These are phyloP conservation scores for Pelargonium australe DNA, from an alignment of 441 rosid genomes.

Conservation along the genomic window DNA sequence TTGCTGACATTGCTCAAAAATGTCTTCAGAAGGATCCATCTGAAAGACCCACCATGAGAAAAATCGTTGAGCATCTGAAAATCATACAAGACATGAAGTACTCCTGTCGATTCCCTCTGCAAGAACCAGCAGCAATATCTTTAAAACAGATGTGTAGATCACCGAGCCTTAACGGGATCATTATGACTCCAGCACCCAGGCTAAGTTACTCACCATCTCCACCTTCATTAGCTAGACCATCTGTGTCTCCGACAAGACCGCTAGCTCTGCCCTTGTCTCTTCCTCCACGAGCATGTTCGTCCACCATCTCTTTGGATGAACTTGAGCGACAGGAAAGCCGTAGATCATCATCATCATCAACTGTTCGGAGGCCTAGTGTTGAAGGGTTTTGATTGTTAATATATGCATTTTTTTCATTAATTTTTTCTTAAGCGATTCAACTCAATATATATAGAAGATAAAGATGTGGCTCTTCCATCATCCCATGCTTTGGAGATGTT, in stretches of 20 bases:
- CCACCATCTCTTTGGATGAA: conserved; percentile 51
- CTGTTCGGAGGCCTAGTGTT: conserved; percentile 64
- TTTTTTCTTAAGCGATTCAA: conserved; percentile 28
- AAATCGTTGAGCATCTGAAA: conserved; percentile 62
- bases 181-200: conserved; percentile 46
- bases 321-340: conserved; percentile 60
- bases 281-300: conserved; percentile 60
- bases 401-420: conserved; percentile 26
- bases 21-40: conserved; percentile 88
- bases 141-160: conserved; percentile 86
- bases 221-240: conserved; percentile 39
- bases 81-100: conserved; percentile 77
- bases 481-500: conserved; percentile 9
- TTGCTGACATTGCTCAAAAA: conserved; percentile 74
- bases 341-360: conserved; percentile 45
- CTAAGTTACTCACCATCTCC: conserved; percentile 76
- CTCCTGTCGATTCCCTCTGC: conserved; percentile 68
- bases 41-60: conserved; percentile 91
- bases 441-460: conserved; percentile 40
- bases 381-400: conserved; percentile 87
- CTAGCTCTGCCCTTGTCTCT: conserved; percentile 41
- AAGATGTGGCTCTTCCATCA: conserved; percentile 30
- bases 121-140: conserved; percentile 56
- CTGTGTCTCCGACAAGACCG: conserved; percentile 52
- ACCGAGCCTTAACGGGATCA: conserved; percentile 73